Conservation (phyloP, 768 basidiomycete genomes). For the Candolleomyces eurysporus region DNA sequence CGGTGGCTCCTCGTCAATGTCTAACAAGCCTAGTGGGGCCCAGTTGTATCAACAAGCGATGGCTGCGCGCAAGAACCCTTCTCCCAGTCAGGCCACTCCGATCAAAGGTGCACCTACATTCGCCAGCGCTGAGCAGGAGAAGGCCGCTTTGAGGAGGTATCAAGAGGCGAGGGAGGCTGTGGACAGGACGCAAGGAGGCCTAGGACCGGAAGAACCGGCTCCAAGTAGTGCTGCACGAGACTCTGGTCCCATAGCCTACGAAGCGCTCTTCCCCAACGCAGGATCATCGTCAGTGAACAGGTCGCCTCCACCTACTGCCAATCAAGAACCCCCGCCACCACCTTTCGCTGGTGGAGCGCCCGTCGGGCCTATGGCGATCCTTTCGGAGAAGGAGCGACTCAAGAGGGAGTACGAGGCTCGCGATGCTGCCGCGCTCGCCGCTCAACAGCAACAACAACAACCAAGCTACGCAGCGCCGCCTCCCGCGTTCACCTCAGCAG, state of each 20-base stretch:
- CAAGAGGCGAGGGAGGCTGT: constrained; percentile 73
- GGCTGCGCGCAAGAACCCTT: constrained; percentile 15
- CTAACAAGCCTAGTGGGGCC: too few relatives aligned
- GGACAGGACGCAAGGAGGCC: constrained; percentile 49
- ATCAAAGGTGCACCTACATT: constrained; percentile 39
- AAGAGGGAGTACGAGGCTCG: constrained; percentile 63
- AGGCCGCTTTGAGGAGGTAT: constrained; percentile 65
- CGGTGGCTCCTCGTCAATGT: neutral
- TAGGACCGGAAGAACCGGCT: constrained; percentile 16
- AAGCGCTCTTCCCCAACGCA: constrained; percentile 52
- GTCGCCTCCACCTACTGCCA: constrained; percentile 18
- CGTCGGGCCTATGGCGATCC: constrained; percentile 33
- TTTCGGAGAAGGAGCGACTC: constrained; percentile 70
- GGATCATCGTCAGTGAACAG: constrained; percentile 22
- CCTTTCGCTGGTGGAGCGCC: constrained; percentile 35
- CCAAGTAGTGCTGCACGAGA: constrained; percentile 6
- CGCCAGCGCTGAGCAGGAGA: constrained; percentile 70
- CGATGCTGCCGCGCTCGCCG: constrained; percentile 51
- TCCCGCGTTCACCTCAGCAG: constrained; percentile 13
- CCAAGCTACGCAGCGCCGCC: constrained; percentile 4
- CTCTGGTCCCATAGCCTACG: constrained; percentile 56
- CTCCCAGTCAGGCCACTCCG: constrained; percentile 15
- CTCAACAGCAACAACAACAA: constrained; percentile 13
- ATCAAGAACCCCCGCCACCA: constrained; percentile 4
- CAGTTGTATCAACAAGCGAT: constrained; percentile 14